Percentiles rank a stretch among this genome's conserved stretches.
phyloP scores from a whole-genome alignment of 371 early-diverging fungal species.

The Saksenaea vasiformis region DNA sequence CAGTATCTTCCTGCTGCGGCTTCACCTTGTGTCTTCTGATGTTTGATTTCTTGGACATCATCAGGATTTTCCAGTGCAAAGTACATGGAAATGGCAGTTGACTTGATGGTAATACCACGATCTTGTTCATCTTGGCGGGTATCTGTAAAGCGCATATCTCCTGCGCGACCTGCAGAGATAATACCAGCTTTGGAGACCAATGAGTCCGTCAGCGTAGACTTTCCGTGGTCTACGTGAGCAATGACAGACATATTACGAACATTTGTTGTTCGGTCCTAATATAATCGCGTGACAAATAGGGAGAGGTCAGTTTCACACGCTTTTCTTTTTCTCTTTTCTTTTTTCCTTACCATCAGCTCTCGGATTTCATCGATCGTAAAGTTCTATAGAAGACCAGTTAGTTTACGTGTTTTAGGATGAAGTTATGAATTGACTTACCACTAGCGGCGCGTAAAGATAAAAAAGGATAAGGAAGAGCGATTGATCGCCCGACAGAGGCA shows the following conservation, averaged over 20 bases:
- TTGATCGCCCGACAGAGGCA: constrained; percentile 2
- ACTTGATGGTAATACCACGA: constrained; percentile 99
- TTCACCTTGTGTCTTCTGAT: constrained; percentile 80
- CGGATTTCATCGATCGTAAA: constrained; percentile 46
- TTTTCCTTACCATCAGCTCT: constrained; percentile 54
- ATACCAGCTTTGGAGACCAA: constrained; percentile 98
- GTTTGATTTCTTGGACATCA: constrained; percentile 82
- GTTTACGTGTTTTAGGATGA: neutral
- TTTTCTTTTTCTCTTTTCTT: neutral
- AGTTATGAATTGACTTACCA: constrained; percentile 4
- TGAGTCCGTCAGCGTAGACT: constrained; percentile 96
- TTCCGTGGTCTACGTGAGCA: constrained; percentile 98
- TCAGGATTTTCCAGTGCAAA: constrained; percentile 85
- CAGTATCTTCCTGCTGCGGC: neutral
- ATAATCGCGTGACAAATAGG: constrained; percentile 18
- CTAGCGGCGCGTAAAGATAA: neutral
- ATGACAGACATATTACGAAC: constrained; percentile 99
- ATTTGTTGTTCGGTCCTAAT: constrained; percentile 60
- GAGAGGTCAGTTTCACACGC: constrained; percentile 5
- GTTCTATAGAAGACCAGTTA: constrained; percentile 17
- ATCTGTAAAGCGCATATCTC: constrained; percentile 97
- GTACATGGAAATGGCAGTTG: constrained; percentile 99
- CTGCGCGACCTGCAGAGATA: constrained; percentile 93
- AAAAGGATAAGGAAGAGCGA: constrained; percentile 5
- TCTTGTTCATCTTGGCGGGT: constrained; percentile 98